Percentiles rank a stretch among this genome's conserved stretches.
These are phyloP conservation scores for Barnettozyma pratensis DNA, from an alignment of 805 yeast species.

Conservation along the genomic window DNA sequence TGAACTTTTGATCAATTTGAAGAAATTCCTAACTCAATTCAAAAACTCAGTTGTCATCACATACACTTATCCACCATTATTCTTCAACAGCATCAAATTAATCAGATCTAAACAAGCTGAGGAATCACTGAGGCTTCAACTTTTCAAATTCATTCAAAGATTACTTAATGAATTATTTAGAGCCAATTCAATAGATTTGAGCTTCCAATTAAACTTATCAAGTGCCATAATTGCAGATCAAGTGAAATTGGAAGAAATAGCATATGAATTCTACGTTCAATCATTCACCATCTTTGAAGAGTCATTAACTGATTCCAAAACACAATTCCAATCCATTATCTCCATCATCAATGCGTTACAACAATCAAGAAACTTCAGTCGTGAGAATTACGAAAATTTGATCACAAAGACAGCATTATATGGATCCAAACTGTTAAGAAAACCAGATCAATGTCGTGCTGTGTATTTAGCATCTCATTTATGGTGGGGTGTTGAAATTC, in stretches of 20 bases:
- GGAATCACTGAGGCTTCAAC: constrained; percentile 21
- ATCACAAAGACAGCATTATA: constrained; percentile 83
- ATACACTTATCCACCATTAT: constrained; percentile 72
- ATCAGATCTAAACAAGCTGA: constrained; percentile 37
- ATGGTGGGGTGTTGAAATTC: constrained; percentile 84
- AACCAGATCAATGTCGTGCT: constrained; percentile 92
- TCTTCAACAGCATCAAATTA: constrained; percentile 54
- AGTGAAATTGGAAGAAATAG: constrained; percentile 58
- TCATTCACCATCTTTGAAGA: constrained; percentile 83
- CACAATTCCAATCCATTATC: constrained; percentile 49
- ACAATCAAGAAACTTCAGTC: constrained; percentile 43
- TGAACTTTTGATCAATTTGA: constrained; percentile 40
- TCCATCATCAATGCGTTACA: constrained; percentile 48
- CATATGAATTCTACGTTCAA: constrained; percentile 86
- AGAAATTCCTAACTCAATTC: constrained; percentile 49
- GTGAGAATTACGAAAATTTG: constrained; percentile 73
- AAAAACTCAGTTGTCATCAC: constrained; percentile 35
- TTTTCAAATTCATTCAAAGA: constrained; percentile 72
- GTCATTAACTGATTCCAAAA: constrained; percentile 44
- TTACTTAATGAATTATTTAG: constrained; percentile 61
- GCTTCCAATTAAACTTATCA: constrained; percentile 47
- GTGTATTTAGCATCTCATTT: constrained; percentile 84
- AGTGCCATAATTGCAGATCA: constrained; percentile 81
- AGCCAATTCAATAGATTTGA: constrained; percentile 26
- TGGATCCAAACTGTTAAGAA: constrained; percentile 82